Conservation (phyloP, 805 yeast genomes). For the Candida khao-thaluensis region DNA sequence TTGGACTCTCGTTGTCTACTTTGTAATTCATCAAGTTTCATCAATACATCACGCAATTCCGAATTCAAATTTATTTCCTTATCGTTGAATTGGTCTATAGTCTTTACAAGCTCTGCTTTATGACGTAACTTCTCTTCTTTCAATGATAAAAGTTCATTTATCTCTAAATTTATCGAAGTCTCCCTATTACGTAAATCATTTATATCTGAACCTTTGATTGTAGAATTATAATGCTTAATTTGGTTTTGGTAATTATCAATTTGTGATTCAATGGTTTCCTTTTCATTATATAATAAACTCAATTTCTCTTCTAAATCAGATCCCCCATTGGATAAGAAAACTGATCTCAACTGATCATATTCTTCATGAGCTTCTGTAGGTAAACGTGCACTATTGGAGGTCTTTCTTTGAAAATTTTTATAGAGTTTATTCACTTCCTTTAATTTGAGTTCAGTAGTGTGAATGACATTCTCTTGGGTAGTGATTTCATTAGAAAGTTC, state of each 20-base stretch:
- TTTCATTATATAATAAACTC: constrained; percentile 40
- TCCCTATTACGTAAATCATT: constrained; percentile 38
- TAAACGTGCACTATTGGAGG: constrained; percentile 14
- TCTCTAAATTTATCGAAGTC: constrained; percentile 26
- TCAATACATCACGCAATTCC: constrained; percentile 57
- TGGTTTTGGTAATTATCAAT: constrained; percentile 27
- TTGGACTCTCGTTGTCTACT: constrained; percentile 76
- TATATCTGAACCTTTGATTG: constrained; percentile 40
- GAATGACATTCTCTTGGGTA: constrained; percentile 47
- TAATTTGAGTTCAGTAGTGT: constrained; percentile 47
- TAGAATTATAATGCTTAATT: constrained; percentile 35
- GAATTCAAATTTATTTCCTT: constrained; percentile 64
- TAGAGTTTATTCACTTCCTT: constrained; percentile 36
- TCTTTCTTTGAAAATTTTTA: constrained; percentile 29
- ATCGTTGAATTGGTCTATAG: constrained; percentile 35
- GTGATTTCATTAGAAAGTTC: constrained; percentile 52
- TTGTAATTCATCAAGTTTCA: constrained; percentile 66
- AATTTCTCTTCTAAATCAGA: constrained; percentile 55
- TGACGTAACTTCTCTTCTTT: constrained; percentile 26
- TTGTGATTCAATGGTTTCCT: constrained; percentile 37
- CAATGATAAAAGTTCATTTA: constrained; percentile 29
- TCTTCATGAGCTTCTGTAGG: constrained; percentile 47
- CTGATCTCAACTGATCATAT: constrained; percentile 57
- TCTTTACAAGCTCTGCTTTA: constrained; percentile 28
- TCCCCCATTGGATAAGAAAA: constrained; percentile 56